Evolutionary conservation across 768 basidiomycete genomes (phyloP), one percentile per base, ranked within the genome.

Genomic region (Psilocybe cubensis): DNA sequence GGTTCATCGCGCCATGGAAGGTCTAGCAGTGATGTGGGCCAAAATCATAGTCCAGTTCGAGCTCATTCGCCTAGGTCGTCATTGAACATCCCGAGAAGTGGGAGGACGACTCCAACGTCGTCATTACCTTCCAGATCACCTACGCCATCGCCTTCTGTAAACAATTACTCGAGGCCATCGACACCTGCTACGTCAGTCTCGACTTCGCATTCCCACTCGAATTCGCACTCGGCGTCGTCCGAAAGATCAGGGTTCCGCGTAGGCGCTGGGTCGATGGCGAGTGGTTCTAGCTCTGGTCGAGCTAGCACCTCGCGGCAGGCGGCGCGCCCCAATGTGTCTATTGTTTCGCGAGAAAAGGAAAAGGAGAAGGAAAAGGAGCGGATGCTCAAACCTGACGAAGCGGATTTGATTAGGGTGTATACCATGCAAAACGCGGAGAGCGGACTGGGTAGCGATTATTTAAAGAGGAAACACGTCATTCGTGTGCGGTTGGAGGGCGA

Each of bases 391-490:
- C 84, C 82, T 8, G 74, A 81, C 28, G 64, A 72, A 24, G 70
- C 72, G 17, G 82, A 88, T 64, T 68, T 95, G 48, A 69, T 96
- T 50, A 82, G 80, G 47, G 74, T 79, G 51, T 98, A 97, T 68
- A 86, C 91, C 20, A 76, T 98, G 71, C 94, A 96, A 70, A 73
- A 90, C 63, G 94, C 94, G 6, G 96, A 98, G 78, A 94, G 92
- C 58, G 97, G 97, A 20, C 71, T 99, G 33, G 97, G 94, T 28
- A 94, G 92, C 57, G 97, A 99, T 71, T 99, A 99, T 73, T 33
- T 85, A 61, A 98, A 98, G 81, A 79, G 95, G 60, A 89, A 86
- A 77, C 92, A 98, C 70, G 96, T 98, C 43, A 94, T 98, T 29
- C 82, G 97, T 20, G 85, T 98, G 25, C 76, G 96, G 56, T 76